phyloP scores from a whole-genome alignment of 805 yeast species.

The Candida broadrunensis region DNA sequence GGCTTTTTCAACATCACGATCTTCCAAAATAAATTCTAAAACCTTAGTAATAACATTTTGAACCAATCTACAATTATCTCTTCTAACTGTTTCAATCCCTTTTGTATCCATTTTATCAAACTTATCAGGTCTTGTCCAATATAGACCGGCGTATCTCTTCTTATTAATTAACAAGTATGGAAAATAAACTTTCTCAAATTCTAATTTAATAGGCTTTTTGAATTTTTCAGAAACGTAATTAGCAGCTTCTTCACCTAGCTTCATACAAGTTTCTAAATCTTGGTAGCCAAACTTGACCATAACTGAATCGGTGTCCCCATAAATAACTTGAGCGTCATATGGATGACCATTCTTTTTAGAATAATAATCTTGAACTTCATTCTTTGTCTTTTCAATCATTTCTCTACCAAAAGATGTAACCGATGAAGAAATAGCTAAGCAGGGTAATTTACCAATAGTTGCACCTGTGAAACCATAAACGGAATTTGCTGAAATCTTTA shows the following conservation, averaged over 20 bases:
- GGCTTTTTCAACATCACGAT: slow-evolving; percentile 83
- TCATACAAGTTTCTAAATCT: slow-evolving; percentile 83
- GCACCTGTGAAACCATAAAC: slow-evolving; percentile 99
- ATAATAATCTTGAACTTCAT: slow-evolving; percentile 78
- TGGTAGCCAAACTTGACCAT: slow-evolving; percentile 94
- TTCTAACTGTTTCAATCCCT: slow-evolving; percentile 96
- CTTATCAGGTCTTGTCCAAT: slow-evolving; percentile 91
- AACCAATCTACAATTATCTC: slow-evolving; percentile 95
- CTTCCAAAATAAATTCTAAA: slow-evolving; percentile 77
- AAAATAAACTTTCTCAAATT: slow-evolving; percentile 93
- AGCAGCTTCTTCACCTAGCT: slow-evolving; percentile 92
- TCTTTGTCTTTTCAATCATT: slow-evolving; percentile 92
- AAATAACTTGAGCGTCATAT: slow-evolving; percentile 86
- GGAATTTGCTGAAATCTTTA: slow-evolving; percentile 95
- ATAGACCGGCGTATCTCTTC: slow-evolving; percentile 95
- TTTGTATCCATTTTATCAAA: slow-evolving; percentile 97
- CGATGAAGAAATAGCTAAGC: slow-evolving; percentile 93
- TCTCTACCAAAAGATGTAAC: slow-evolving; percentile 94
- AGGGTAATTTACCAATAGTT: slow-evolving; percentile 94
- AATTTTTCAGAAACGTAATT: slow-evolving; percentile 76
- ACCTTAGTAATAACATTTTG: slow-evolving; percentile 94
- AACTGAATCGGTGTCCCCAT: slow-evolving; percentile 99
- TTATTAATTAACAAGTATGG: slow-evolving; percentile 93
- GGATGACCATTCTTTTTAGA: slow-evolving; percentile 76
- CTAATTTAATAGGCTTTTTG: slow-evolving; percentile 84